Base-by-base conservation (phyloP, 108 stramenopile genomes). In the Pseudonitzschia delicatissima region DNA sequence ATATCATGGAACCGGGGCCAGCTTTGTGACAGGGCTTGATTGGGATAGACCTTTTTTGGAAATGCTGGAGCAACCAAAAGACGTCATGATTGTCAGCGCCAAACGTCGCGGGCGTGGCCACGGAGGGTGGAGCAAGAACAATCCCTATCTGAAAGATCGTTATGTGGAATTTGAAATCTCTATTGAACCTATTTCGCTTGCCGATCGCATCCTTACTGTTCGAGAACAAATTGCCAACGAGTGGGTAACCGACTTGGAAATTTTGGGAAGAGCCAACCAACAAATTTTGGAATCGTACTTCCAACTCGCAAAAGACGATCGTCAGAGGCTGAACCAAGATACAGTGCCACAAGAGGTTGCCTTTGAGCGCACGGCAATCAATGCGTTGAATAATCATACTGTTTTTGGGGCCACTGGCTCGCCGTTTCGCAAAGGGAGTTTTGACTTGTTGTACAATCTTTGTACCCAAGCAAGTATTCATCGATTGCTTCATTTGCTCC, bases 1-100 rank as follows among this genome's bases (percentile, higher is more conserved):
- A 31, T 90, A 73, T 69, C 88, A 90, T 69, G 88, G 88, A 21
- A 84, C 81, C 11, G 88, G 85, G 9, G 82, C 82, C 2, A 69
- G 76, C 27, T 69, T 87, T 62, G 26, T 83, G 4, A 67, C 73
- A 0, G 82, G 69, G 18, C 63, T 49, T 12, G 64, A 61, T 0
- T 90, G 88, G 88, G 83, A 86, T 36, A 50, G 64, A 6, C 52
- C 77, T 1, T 55, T 90, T 0, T 28, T 81, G 23, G 83, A 73
- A 17, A 66, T 90, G 52, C 77, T 90, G 76, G 51, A 64, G 0
- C 74, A 76, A 28, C 78, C 77, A 9, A 77, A 81, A 45, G 82
- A 78, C 25, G 60, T 64, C 3, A 72, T 81, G 45, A 45, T 77
- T 20, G 76, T 81, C 29, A 64, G 64, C 26, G 72, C 76, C 6